phyloP scores from a whole-genome alignment of 495 filamentous ascomycete genomes.

The Apodospora peruviana region DNA sequence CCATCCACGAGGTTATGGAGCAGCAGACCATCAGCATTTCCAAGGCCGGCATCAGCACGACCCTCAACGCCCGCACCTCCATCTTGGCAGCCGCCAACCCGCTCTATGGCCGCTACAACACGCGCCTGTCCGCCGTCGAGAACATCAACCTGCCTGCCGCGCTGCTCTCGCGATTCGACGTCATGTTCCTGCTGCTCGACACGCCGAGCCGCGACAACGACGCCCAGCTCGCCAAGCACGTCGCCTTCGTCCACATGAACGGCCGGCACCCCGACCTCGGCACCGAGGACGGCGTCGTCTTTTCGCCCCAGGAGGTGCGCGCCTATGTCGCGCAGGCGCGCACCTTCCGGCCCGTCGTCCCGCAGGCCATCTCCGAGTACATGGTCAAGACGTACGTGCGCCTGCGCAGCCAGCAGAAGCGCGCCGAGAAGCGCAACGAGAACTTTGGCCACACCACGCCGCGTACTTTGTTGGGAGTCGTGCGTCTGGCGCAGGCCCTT shows the following conservation, averaged over 20 bases:
- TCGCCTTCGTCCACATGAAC: conserved; percentile 97
- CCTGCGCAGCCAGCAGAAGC: conserved; percentile 81
- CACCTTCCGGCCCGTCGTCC: conserved; percentile 78
- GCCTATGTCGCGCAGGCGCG: conserved; percentile 93
- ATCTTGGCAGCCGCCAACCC: conserved; percentile 98
- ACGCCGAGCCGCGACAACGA: conserved; percentile 82
- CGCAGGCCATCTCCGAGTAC: conserved; percentile 82
- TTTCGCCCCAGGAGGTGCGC: conserved; percentile 85
- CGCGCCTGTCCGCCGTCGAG: conserved; percentile 89
- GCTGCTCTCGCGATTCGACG: conserved; percentile 91
- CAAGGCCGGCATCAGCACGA: conserved; percentile 95
- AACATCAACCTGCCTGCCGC: conserved; percentile 98
- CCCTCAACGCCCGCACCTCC: conserved; percentile 90
- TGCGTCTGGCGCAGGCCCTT: conserved; percentile 92
- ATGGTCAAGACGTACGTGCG: conserved; percentile 93
- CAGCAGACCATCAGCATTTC: conserved; percentile 99
- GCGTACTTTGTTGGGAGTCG: conserved; percentile 84
- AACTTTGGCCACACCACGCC: conserved; percentile 90
- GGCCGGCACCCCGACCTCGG: conserved; percentile 80
- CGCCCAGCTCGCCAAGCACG: conserved; percentile 90
- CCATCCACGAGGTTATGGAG: conserved; percentile 99
- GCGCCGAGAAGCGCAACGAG: conserved; percentile 71
- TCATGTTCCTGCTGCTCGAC: conserved; percentile 94
- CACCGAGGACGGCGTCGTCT: conserved; percentile 54
- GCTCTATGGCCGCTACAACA: conserved; percentile 96